These are phyloP conservation scores for Hypoxylon sp. DNA, from an alignment of 2,329 filamentous ascomycete genomes.

Conservation along the genomic window DNA sequence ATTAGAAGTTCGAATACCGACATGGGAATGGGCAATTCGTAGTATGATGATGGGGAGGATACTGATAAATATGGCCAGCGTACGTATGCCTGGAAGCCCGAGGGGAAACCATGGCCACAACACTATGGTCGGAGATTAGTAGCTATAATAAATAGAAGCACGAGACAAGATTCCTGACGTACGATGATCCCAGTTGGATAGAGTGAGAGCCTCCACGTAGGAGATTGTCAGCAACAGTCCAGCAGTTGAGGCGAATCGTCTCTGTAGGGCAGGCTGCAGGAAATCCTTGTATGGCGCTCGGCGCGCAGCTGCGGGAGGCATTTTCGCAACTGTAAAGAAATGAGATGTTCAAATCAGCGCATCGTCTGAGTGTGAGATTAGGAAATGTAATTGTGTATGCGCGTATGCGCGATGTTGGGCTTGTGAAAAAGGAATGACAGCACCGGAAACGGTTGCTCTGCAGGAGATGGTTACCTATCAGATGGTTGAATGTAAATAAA, in stretches of 20 bases:
- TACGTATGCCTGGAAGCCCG: constrained; percentile 79
- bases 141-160: background rate
- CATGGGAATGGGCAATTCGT: constrained; percentile 85
- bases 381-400: constrained; percentile 2
- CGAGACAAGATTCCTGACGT: constrained; percentile 53
- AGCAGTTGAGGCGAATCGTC: constrained; percentile 85
- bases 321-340: constrained; percentile 63
- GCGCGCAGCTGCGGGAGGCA: constrained; percentile 68
- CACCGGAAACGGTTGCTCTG: constrained; percentile 39
- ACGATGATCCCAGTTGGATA: constrained; percentile 79
- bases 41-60: constrained; percentile 84
- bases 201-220: constrained; percentile 77
- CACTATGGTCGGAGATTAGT: constrained; percentile 61
- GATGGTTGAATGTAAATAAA: constrained; percentile 46
- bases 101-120: constrained; percentile 91
- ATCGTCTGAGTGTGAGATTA: constrained; percentile 22
- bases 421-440: constrained; percentile 36
- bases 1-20: constrained; percentile 77
- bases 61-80: constrained; percentile 80
- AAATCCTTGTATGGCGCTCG: constrained; percentile 84
- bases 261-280: constrained; percentile 87
- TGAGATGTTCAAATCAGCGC: constrained; percentile 46
- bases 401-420: constrained; percentile 13
- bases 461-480: constrained; percentile 26
- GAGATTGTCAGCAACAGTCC: constrained; percentile 77